phyloP scores from a whole-genome alignment of 805 yeast genomes.

The Schwanniomyces yamadae region DNA sequence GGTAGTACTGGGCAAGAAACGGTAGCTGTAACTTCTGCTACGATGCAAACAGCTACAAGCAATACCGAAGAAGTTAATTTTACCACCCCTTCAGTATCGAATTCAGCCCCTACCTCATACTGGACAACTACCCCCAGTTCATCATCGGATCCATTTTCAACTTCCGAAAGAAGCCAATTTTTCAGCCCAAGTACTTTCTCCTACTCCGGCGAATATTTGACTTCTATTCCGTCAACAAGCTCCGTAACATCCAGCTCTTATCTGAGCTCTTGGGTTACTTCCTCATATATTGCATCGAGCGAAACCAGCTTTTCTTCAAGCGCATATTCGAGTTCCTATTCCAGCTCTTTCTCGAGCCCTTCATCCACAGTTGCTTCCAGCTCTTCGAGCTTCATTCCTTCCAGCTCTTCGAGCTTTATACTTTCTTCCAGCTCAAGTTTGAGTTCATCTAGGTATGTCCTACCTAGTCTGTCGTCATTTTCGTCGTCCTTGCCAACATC shows the following conservation, averaged over 20 bases:
- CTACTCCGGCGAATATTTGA: no score
- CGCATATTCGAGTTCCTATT: background rate
- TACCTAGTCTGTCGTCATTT: constrained; percentile 1
- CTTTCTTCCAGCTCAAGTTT: constrained; percentile 5
- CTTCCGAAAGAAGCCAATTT: no score
- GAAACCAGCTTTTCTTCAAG: constrained; percentile 2
- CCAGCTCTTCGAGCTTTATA: constrained; percentile 3
- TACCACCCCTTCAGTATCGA: no score
- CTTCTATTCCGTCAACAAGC: no score
- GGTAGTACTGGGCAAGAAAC: no score
- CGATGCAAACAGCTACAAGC: no score
- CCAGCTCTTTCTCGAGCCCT: constrained; percentile 7
- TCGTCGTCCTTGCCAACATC: constrained; percentile 5
- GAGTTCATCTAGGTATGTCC: constrained; percentile 2
- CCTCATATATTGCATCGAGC: constrained; percentile 6
- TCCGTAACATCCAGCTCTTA: constrained; percentile 5
- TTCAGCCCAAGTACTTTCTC: no score
- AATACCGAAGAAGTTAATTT: no score
- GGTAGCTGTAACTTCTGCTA: no score
- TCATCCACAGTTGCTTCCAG: constrained; percentile 7
- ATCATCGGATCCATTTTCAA: no score
- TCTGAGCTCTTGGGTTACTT: constrained; percentile 5
- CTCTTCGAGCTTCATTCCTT: constrained; percentile 3
- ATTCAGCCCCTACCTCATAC: no score
- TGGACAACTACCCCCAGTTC: no score